These are phyloP conservation scores for Durio zibethinus DNA, from an alignment of 345 rosid species.

Conservation along the genomic window DNA sequence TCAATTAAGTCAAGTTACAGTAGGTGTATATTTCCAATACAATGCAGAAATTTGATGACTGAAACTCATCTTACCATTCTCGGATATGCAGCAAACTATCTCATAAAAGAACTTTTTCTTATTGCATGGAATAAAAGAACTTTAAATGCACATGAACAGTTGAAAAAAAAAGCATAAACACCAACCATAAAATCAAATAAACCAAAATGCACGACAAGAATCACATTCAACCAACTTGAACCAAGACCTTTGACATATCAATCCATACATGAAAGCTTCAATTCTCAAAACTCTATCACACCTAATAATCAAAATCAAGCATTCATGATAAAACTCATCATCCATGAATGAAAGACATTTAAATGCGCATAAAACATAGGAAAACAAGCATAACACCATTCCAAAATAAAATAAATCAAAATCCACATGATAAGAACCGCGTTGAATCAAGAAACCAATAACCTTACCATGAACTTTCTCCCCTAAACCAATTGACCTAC, in stretches of 20 bases:
- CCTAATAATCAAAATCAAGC: background rate
- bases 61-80: background rate
- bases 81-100: background rate
- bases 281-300: background rate
- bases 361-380: background rate
- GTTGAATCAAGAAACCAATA: constrained; percentile 7
- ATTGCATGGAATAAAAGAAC: too few species aligned
- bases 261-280: background rate
- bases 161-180: background rate
- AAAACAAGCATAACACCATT: background rate
- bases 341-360: background rate
- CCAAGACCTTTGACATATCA: background rate
- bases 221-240: background rate
- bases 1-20: background rate
- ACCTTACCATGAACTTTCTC: constrained; percentile 42
- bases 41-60: background rate
- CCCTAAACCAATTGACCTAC: constrained; percentile 48
- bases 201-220: background rate
- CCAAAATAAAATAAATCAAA: background rate
- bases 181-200: background rate
- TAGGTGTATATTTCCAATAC: background rate
- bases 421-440: background rate
- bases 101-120: too few species aligned
- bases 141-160: background rate
- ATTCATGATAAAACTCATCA: background rate